phyloP scores from a whole-genome alignment of 2,329 filamentous ascomycete genomes.

The Scedosporium boydii region DNA sequence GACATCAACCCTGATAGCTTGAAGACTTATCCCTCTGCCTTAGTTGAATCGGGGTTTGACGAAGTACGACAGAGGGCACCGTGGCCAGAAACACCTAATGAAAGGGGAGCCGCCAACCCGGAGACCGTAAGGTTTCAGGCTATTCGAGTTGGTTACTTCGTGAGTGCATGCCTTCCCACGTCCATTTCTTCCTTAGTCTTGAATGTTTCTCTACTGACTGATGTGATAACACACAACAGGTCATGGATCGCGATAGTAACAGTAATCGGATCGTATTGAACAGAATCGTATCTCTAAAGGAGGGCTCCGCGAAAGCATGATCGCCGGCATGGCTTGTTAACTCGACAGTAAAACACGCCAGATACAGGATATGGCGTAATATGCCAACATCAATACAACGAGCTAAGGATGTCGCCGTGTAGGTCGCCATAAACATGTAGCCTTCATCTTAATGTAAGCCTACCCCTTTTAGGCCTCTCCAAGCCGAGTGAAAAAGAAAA shows the following conservation, averaged over 20 bases:
- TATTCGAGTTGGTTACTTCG: conserved; percentile 79
- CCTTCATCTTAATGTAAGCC: too few relatives aligned
- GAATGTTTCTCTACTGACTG: too few relatives aligned
- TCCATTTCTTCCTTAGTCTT: too few relatives aligned
- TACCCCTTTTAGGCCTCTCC: too few relatives aligned
- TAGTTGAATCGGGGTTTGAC: conserved; percentile 76
- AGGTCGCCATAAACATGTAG: too few relatives aligned
- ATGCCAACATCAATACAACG: too few relatives aligned
- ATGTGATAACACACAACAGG: conserved; percentile 14
- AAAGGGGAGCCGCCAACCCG: conserved; percentile 53
- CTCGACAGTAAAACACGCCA: too few relatives aligned
- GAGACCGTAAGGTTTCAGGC: conserved; percentile 85
- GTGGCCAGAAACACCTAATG: conserved; percentile 69
- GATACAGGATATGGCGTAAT: too few relatives aligned
- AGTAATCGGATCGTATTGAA: conserved; percentile 76
- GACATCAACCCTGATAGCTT: conserved; percentile 82
- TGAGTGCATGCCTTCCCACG: conserved; percentile 23
- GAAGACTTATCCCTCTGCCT: conserved; percentile 63
- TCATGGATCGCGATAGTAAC: conserved; percentile 68
- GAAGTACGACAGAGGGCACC: conserved; percentile 65
- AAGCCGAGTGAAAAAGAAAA: too few relatives aligned
- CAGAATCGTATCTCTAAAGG: conserved; percentile 83
- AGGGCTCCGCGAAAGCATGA: conserved; percentile 40
- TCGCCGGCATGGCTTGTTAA: too few relatives aligned
- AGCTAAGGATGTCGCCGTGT: too few relatives aligned